These are phyloP conservation scores for Plectosphaerella sp. DNA, from an alignment of 2,329 filamentous ascomycete species.

Conservation along the genomic window DNA sequence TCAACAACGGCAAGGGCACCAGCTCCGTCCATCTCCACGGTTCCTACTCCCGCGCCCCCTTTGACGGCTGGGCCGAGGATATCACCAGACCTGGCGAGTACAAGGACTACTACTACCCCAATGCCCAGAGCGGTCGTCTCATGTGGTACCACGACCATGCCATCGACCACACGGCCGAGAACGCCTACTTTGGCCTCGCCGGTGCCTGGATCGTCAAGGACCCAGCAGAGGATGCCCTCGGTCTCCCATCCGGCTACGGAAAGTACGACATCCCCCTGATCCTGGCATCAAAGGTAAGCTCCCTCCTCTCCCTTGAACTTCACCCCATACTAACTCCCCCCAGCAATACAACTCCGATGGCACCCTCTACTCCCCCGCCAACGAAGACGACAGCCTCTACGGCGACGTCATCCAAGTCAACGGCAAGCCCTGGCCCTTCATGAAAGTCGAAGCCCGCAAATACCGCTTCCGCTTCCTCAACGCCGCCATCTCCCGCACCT, in stretches of 20 bases:
- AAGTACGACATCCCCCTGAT: slow-evolving; percentile 43
- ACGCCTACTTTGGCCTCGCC: slow-evolving; percentile 47
- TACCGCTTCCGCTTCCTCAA: slow-evolving; percentile 48
- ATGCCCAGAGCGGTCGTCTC: slow-evolving; percentile 39
- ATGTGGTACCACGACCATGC: slow-evolving; percentile 47
- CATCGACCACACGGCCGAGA: slow-evolving; percentile 36
- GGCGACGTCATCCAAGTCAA: slow-evolving; percentile 52
- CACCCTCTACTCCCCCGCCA: slow-evolving; percentile 31
- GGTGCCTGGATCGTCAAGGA: slow-evolving; percentile 47
- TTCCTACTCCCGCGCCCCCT: slow-evolving; percentile 37
- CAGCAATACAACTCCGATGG: slow-evolving; percentile 41
- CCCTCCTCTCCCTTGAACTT: not conserved
- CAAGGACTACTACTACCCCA: slow-evolving; percentile 55
- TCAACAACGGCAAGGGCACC: slow-evolving; percentile 35
- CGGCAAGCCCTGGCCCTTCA: slow-evolving; percentile 48
- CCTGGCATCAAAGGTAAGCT: slow-evolving; percentile 26
- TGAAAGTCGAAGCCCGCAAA: slow-evolving; percentile 48
- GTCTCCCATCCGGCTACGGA: slow-evolving; percentile 32
- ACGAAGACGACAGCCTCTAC: slow-evolving; percentile 36
- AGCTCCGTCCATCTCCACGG: slow-evolving; percentile 45
- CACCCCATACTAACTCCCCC: not conserved
- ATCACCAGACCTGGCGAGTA: slow-evolving; percentile 38
- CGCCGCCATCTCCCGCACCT: slow-evolving; percentile 34
- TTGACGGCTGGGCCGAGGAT: slow-evolving; percentile 47
- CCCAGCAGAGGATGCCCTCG: slow-evolving; percentile 34